A percentile compares a stretch with the other conserved stretches of the same genome.
These are phyloP conservation scores for Alternaria conjuncta DNA, from an alignment of 2,329 filamentous ascomycete species.

Conservation along the genomic window DNA sequence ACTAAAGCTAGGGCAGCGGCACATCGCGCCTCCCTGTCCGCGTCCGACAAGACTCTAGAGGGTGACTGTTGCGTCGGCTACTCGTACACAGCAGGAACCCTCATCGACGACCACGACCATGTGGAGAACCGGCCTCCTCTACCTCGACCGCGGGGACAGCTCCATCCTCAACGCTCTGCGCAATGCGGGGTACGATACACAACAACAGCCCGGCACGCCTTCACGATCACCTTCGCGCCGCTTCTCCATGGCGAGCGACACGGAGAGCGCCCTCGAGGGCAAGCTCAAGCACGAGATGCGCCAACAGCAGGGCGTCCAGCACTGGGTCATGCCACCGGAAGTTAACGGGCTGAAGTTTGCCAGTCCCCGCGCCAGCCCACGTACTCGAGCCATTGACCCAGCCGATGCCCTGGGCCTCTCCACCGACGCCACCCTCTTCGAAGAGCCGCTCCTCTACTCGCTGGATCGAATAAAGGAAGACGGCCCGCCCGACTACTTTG, in stretches of 20 bases:
- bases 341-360: conserved; percentile 22
- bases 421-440: conserved; percentile 28
- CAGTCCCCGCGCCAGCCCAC: conserved; percentile 17
- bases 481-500: conserved; percentile 18
- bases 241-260: conserved; percentile 23
- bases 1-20: conserved; percentile 21
- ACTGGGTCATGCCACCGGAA: conserved; percentile 18
- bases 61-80: conserved; percentile 20
- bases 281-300: conserved; percentile 16
- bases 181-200: conserved; percentile 26
- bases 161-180: conserved; percentile 28
- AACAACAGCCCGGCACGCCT: conserved; percentile 20
- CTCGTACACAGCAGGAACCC: conserved; percentile 18
- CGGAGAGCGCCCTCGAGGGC: conserved; percentile 17
- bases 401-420: conserved; percentile 19
- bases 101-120: conserved; percentile 26
- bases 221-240: conserved; percentile 18
- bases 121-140: conserved; percentile 30
- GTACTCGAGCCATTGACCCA: conserved; percentile 12
- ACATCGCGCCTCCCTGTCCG: conserved; percentile 19
- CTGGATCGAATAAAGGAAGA: conserved; percentile 25
- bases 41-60: conserved; percentile 19
- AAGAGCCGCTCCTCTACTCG: conserved; percentile 24
- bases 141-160: conserved; percentile 32
- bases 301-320: conserved; percentile 14